Conservation (phyloP, 208 protist species). For the Leishmania braziliensis region DNA sequence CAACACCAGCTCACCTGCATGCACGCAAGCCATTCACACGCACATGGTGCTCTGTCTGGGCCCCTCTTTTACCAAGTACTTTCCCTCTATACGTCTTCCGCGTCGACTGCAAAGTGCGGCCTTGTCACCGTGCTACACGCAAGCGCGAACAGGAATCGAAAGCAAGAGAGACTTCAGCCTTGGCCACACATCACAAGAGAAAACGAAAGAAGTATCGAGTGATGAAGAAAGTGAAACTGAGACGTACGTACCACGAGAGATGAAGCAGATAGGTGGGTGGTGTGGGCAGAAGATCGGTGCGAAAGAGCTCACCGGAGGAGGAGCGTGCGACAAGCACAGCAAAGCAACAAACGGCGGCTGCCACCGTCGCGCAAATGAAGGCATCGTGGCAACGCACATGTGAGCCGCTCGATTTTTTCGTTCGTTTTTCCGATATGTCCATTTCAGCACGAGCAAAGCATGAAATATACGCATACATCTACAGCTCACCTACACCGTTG, state of each 20-base stretch:
- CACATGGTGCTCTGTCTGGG: neutral
- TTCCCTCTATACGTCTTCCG: neutral
- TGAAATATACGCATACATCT: neutral
- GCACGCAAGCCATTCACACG: neutral
- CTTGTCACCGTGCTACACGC: neutral
- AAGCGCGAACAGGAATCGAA: neutral
- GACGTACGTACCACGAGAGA: neutral
- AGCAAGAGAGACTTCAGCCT: too few relatives aligned
- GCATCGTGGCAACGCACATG: neutral
- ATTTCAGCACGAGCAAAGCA: neutral
- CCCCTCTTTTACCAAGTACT: neutral
- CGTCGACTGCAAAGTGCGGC: neutral
- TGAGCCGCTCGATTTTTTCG: neutral
- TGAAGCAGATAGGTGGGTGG: neutral
- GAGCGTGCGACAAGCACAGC: neutral
- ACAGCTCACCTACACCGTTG: neutral
- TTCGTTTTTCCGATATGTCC: neutral
- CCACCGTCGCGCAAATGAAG: neutral
- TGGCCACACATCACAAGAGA: too few relatives aligned
- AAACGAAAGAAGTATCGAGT: neutral
- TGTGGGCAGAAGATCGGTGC: neutral
- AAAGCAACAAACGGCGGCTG: neutral
- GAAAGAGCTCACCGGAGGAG: neutral
- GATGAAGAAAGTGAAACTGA: neutral
- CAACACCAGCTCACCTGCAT: neutral